phyloP scores from a whole-genome alignment of 2,329 filamentous ascomycete genomes.

The Fusarium odoratissimum region DNA sequence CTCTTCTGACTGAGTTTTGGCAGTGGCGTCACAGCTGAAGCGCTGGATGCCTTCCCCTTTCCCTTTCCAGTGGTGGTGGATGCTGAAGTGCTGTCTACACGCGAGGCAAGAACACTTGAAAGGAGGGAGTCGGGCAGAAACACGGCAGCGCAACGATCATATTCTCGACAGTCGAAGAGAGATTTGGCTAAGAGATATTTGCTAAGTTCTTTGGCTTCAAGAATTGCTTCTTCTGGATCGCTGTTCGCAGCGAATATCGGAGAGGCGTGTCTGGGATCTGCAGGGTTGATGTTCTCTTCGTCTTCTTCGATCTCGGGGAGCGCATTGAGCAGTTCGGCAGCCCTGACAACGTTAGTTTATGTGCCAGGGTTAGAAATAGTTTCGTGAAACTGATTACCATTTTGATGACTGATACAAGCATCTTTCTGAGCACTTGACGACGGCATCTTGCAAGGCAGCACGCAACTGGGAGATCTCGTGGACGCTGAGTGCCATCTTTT shows the following conservation, averaged over 20 bases:
- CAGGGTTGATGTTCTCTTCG: constrained; percentile 56
- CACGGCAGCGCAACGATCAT: constrained; percentile 89
- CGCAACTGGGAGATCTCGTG: constrained; percentile 73
- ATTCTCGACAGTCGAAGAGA: constrained; percentile 95
- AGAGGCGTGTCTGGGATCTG: constrained; percentile 55
- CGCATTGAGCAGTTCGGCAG: constrained; percentile 90
- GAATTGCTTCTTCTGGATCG: constrained; percentile 77
- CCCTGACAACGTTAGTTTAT: constrained; percentile 67
- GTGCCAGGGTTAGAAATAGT: background rate
- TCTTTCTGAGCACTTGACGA: constrained; percentile 91
- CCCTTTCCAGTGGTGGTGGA: constrained; percentile 68
- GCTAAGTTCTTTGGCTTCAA: constrained; percentile 83
- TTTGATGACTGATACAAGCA: constrained; percentile 97
- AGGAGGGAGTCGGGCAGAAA: constrained; percentile 85
- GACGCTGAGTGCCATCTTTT: constrained; percentile 64
- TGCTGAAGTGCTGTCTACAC: constrained; percentile 51
- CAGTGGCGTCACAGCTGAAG: constrained; percentile 48
- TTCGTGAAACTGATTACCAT: constrained; percentile 70
- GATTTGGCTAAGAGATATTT: constrained; percentile 92
- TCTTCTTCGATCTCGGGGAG: constrained; percentile 73
- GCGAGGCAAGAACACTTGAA: constrained; percentile 70
- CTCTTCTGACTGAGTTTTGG: constrained; percentile 86
- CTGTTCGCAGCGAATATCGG: constrained; percentile 65
- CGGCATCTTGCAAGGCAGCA: constrained; percentile 82
- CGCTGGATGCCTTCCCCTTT: constrained; percentile 58